Percentiles rank a stretch among this genome's conserved stretches.
phyloP scores from a whole-genome alignment of 352 stramenopile genomes.

The Phytopythium sindhum region DNA sequence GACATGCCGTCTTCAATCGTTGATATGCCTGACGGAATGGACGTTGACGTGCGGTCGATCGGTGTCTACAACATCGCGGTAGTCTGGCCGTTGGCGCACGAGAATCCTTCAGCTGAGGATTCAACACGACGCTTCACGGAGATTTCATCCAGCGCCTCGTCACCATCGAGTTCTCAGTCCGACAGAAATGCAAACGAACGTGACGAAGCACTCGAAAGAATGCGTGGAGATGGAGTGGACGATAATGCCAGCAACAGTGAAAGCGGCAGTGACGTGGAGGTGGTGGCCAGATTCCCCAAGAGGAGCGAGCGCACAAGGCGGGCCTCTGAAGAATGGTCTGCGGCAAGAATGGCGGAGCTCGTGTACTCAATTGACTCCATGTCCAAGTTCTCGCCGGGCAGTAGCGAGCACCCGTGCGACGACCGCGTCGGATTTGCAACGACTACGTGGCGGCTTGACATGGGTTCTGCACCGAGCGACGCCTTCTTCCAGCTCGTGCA shows the following conservation, averaged over 20 bases:
- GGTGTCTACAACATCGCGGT: slow-evolving; percentile 50
- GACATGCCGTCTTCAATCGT: neutral
- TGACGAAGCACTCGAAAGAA: neutral
- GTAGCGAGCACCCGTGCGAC: neutral
- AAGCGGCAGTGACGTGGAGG: neutral
- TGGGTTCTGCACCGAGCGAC: slow-evolving; percentile 9
- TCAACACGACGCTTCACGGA: neutral
- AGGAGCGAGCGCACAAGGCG: neutral
- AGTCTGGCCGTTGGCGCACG: slow-evolving; percentile 25
- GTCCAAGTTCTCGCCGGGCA: neutral
- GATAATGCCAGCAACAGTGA: neutral
- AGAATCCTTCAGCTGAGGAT: neutral
- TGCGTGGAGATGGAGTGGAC: neutral
- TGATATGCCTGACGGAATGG: slow-evolving; percentile 2
- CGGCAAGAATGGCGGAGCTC: neutral
- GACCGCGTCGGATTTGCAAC: neutral
- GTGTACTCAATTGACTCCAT: neutral
- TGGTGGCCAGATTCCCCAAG: neutral
- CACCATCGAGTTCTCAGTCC: neutral
- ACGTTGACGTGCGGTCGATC: slow-evolving; percentile 48
- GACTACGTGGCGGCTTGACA: neutral
- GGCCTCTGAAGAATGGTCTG: neutral
- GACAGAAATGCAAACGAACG: neutral
- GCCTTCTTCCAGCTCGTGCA: slow-evolving; percentile 40
- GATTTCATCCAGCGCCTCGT: neutral